Conservation (phyloP, 1,139 yeast genomes). For the Lodderomyces orthopsilosis region DNA sequence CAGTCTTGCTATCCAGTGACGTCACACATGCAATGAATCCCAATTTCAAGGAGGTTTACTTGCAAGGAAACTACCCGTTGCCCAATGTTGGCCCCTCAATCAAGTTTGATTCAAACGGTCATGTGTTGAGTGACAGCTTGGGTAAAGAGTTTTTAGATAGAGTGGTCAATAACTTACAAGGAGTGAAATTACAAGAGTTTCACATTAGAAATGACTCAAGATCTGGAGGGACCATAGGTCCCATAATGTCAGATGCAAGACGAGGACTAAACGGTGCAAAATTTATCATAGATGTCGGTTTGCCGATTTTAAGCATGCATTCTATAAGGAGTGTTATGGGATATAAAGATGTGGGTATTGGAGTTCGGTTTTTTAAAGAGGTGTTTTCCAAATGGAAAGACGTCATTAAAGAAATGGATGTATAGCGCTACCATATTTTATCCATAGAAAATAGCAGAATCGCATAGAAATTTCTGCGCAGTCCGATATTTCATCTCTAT, state of each 20-base stretch:
- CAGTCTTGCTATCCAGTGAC: constrained; percentile 62
- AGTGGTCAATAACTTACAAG: constrained; percentile 56
- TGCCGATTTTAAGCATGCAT: constrained; percentile 80
- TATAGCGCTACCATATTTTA: background rate
- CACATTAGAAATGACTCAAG: constrained; percentile 45
- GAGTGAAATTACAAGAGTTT: constrained; percentile 52
- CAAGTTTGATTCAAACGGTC: constrained; percentile 72
- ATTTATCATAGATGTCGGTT: constrained; percentile 68
- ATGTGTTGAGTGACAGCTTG: constrained; percentile 76
- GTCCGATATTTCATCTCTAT: background rate
- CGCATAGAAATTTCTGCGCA: constrained; percentile 3
- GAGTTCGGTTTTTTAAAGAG: constrained; percentile 59
- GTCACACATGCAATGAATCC: constrained; percentile 67
- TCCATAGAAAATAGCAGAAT: background rate
- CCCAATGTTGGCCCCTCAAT: constrained; percentile 75
- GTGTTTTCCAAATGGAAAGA: constrained; percentile 60
- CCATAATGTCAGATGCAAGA: constrained; percentile 50
- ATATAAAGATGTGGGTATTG: constrained; percentile 64
- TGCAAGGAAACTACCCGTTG: constrained; percentile 71
- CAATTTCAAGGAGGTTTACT: constrained; percentile 57
- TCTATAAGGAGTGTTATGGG: constrained; percentile 78
- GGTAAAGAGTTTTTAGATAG: constrained; percentile 66
- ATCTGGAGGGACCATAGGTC: constrained; percentile 74
- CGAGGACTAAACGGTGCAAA: constrained; percentile 59
- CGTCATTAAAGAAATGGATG: constrained; percentile 13